phyloP scores from a whole-genome alignment of 257 asterid genomes.

The Marsdenia floribunda region DNA sequence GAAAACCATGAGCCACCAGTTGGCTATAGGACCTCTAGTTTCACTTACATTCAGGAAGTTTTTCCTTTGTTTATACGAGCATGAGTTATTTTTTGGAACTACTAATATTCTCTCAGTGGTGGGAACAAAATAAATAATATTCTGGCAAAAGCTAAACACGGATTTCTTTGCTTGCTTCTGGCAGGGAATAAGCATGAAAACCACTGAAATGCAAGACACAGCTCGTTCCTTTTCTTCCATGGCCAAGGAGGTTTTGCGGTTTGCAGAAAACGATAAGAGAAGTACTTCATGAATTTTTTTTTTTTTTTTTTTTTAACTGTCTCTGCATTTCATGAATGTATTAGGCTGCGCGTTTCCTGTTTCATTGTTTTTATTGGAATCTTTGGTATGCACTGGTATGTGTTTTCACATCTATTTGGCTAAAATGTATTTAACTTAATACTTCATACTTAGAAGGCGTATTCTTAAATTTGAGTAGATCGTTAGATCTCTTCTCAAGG shows the following conservation, averaged over 20 bases:
- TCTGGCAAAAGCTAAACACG: background rate
- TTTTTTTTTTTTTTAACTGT: too few species aligned
- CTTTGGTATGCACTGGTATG: slow-evolving; percentile 6
- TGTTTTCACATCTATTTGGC: background rate
- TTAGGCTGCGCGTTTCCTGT: background rate
- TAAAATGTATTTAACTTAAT: background rate
- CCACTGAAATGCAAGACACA: slow-evolving; percentile 84
- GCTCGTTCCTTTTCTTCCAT: slow-evolving; percentile 75
- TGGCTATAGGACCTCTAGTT: background rate
- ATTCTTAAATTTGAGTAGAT: too few species aligned
- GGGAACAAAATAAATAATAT: too few species aligned
- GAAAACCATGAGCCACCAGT: background rate
- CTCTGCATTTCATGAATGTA: background rate
- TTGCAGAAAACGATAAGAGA: slow-evolving; percentile 51
- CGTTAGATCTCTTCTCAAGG: too few species aligned
- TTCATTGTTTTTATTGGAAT: background rate
- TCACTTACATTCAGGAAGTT: background rate
- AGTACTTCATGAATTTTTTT: slow-evolving; percentile 19
- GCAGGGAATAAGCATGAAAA: slow-evolving; percentile 80
- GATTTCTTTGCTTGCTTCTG: slow-evolving; percentile 10
- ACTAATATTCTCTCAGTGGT: too few species aligned
- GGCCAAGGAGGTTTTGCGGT: slow-evolving; percentile 78
- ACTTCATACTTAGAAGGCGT: too few species aligned
- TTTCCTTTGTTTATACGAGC: background rate
- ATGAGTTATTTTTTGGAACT: too few species aligned